Evolutionary conservation across 768 basidiomycete species (phyloP), one percentile per base, ranked within the genome.

Genomic region (Pisolithus albus): DNA sequence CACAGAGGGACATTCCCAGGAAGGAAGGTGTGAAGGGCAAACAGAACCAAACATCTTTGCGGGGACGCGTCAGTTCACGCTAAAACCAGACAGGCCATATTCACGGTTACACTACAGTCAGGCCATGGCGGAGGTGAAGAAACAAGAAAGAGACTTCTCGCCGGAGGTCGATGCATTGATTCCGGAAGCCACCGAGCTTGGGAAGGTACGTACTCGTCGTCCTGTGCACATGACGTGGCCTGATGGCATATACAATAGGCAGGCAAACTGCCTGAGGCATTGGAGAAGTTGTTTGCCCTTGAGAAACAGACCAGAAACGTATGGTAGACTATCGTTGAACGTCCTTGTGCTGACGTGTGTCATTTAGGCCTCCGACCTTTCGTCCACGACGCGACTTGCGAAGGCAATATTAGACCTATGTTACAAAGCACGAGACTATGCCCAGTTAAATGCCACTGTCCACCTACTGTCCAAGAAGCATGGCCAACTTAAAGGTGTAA

Each of bases 261-360:
- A 53, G 90, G 88, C 23, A 85, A 83, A 68, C 75, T 92, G 44
- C 82, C 90, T 64, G 88, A 90, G 28, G 91, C 86, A 21, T 72
- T 97, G 30, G 95, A 99, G 70, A 92, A 88, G 72, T 81, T 98
- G 51, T 77, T 93, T 51, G 70, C 73, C 1, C 76, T 98, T 5
- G 96, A 99, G 73, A 98, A 98, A 71, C 94, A 96, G 68, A 88
- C 95, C 2, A 79, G 96, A 75, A 98, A 97, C 73, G 96, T 91
- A 52, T 41, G 81, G 71, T 4, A 24, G 34, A n/a, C 45, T 37
- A 21, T 2, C 3, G 42, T 48, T 46, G 2, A 1, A 16, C 47
- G 19, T 19, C 3, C 16, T 43, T 21, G 28, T 42, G 41, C 46
- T 49, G 10, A 57, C 41, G 21, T 53, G 34, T 34, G 32, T 34